phyloP scores from a whole-genome alignment of 257 asterid species.

The Craterostigma plantagineum region DNA sequence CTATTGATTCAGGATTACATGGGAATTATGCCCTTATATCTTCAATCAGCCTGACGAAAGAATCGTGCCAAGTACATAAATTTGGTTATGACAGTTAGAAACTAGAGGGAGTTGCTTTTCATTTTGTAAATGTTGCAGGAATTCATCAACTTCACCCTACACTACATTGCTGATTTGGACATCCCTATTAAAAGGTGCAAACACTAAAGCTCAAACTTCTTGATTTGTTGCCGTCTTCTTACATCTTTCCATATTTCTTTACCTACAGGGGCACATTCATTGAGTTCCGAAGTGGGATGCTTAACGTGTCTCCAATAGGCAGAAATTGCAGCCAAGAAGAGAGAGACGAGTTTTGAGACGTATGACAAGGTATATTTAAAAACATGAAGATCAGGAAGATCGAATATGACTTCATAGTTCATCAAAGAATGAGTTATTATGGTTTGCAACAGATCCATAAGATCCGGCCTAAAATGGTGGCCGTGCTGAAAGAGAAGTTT shows the following conservation, averaged over 20 bases:
- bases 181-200: slow-evolving; percentile 86
- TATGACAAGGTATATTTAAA: slow-evolving; percentile 55
- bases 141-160: slow-evolving; percentile 78
- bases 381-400: no score
- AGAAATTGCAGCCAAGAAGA: slow-evolving; percentile 99
- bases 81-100: no score
- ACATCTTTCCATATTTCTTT: slow-evolving; percentile 6
- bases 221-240: not conserved
- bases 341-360: slow-evolving; percentile 78
- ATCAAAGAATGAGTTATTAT: not conserved
- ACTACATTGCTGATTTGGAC: slow-evolving; percentile 91
- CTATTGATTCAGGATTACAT: slow-evolving; percentile 1
- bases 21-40: not conserved
- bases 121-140: slow-evolving; percentile 45
- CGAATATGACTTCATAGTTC: not conserved
- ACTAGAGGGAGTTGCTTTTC: no score
- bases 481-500: slow-evolving; percentile 66
- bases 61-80: no score
- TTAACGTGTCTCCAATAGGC: slow-evolving; percentile 93
- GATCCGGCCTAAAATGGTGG: slow-evolving; percentile 74
- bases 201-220: slow-evolving; percentile 4
- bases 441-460: slow-evolving; percentile 42
- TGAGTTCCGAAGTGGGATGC: slow-evolving; percentile 95
- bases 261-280: slow-evolving; percentile 71
- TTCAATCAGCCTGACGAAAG: not conserved